Percentiles rank a stretch among this genome's conserved stretches.
phyloP scores from a whole-genome alignment of 2,329 filamentous ascomycete genomes.

The Aaosphaeria pasadenensis region DNA sequence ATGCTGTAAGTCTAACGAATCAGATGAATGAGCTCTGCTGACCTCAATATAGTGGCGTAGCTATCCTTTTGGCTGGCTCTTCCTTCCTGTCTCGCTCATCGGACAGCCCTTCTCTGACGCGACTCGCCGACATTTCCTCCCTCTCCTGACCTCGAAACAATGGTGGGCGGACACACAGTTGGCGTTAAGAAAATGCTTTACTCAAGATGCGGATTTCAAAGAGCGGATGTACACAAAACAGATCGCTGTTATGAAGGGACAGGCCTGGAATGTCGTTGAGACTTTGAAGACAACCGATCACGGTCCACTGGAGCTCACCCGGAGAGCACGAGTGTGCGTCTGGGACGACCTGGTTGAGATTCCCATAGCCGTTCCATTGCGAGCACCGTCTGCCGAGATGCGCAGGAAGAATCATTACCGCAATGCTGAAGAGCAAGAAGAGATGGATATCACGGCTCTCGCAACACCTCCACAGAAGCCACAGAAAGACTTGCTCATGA shows the following conservation, averaged over 20 bases:
- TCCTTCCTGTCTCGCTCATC: slow-evolving; percentile 92
- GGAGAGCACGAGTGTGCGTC: slow-evolving; percentile 86
- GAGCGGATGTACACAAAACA: slow-evolving; percentile 99
- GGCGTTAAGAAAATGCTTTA: slow-evolving; percentile 81
- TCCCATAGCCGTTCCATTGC: slow-evolving; percentile 87
- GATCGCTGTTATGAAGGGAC: slow-evolving; percentile 98
- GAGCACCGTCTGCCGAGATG: slow-evolving; percentile 79
- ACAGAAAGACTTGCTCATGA: slow-evolving; percentile 66
- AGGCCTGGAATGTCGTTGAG: slow-evolving; percentile 99
- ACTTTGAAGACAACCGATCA: slow-evolving; percentile 91
- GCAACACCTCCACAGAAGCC: slow-evolving; percentile 53
- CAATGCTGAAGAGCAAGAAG: slow-evolving; percentile 61
- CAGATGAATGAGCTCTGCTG: slow-evolving; percentile 64
- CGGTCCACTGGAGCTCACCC: slow-evolving; percentile 87
- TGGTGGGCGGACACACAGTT: slow-evolving; percentile 97
- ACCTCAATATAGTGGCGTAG: slow-evolving; percentile 59
- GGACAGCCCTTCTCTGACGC: slow-evolving; percentile 93
- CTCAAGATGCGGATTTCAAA: slow-evolving; percentile 91
- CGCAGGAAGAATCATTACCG: slow-evolving; percentile 58
- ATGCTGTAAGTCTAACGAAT: slow-evolving; percentile 59
- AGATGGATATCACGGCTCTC: slow-evolving; percentile 82
- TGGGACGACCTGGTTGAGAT: slow-evolving; percentile 98
- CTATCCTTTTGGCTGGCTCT: slow-evolving; percentile 98
- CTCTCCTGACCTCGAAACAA: slow-evolving; percentile 84
- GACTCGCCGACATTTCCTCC: slow-evolving; percentile 92